These are phyloP conservation scores for Breviolum minutum DNA, from an alignment of 73 alveolate genomes.

Conservation along the genomic window DNA sequence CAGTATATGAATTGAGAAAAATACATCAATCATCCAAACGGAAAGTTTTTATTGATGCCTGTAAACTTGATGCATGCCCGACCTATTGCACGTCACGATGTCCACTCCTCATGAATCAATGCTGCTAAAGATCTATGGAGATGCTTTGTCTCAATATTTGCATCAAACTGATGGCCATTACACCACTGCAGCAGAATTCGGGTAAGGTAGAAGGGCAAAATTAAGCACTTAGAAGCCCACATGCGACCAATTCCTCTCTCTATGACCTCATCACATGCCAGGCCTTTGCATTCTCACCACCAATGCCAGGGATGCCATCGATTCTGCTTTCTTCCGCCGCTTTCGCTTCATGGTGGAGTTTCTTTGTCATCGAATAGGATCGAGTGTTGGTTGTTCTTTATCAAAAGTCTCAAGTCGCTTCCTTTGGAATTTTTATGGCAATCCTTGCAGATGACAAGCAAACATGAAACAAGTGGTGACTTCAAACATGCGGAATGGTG, in stretches of 20 bases:
- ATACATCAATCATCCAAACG: no score
- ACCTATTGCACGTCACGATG: no score
- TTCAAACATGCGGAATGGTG: not conserved
- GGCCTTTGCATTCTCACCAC: constrained; percentile 78
- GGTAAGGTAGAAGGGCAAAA: not conserved
- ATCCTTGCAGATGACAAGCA: not conserved
- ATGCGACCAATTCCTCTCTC: not conserved
- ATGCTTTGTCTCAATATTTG: no score
- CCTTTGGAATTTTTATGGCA: no score
- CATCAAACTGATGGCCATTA: no score
- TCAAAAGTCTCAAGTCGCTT: no score
- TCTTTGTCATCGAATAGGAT: not conserved
- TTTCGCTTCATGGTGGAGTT: constrained; percentile 91
- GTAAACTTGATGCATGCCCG: no score
- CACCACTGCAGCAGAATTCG: not conserved
- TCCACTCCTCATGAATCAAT: no score
- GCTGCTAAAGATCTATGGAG: no score
- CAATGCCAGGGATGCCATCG: constrained; percentile 74
- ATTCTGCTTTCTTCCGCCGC: constrained; percentile 88
- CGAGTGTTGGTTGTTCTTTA: not conserved
- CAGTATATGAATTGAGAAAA: no score
- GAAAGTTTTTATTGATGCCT: no score
- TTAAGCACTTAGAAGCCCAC: not conserved
- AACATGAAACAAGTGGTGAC: not conserved
- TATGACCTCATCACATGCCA: not conserved